A percentile compares a stretch with the other conserved stretches of the same genome.
Conservation (phyloP, 148 eudicot species). For the Rhododendron williamsianum region DNA sequence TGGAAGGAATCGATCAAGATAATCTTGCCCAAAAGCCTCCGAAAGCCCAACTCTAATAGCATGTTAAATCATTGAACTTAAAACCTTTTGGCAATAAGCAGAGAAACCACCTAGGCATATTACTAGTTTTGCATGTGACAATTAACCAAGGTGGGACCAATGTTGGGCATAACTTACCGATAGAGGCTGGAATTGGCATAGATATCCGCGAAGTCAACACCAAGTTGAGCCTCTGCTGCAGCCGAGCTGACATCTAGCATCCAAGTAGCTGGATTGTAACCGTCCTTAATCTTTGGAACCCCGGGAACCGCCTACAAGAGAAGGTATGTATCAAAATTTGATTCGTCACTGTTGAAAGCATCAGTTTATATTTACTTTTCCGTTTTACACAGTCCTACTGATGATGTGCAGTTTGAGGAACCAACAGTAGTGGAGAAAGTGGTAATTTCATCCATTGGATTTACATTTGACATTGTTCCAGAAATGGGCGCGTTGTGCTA, state of each 20-base stretch:
- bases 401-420: background rate
- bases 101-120: background rate
- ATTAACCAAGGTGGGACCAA: background rate
- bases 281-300: slow-evolving; percentile 37
- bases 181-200: slow-evolving; percentile 34
- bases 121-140: background rate
- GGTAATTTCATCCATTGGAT: background rate
- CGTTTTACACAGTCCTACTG: background rate
- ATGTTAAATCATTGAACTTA: background rate
- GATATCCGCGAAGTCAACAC: slow-evolving; percentile 44
- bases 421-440: background rate
- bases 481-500: background rate
- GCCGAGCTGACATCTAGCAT: slow-evolving; percentile 45
- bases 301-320: slow-evolving; percentile 30
- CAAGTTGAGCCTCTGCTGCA: slow-evolving; percentile 33
- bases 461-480: background rate
- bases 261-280: slow-evolving; percentile 57
- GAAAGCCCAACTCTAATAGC: background rate
- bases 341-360: background rate
- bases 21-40: background rate
- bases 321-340: background rate
- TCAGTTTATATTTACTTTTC: background rate
- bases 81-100: background rate
- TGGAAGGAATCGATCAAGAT: background rate
- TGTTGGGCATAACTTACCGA: slow-evolving; percentile 14